Percentiles rank a stretch among this genome's conserved stretches.
phyloP scores from a whole-genome alignment of 1,284 basidiomycete species.

The Wolfiporia cocos region DNA sequence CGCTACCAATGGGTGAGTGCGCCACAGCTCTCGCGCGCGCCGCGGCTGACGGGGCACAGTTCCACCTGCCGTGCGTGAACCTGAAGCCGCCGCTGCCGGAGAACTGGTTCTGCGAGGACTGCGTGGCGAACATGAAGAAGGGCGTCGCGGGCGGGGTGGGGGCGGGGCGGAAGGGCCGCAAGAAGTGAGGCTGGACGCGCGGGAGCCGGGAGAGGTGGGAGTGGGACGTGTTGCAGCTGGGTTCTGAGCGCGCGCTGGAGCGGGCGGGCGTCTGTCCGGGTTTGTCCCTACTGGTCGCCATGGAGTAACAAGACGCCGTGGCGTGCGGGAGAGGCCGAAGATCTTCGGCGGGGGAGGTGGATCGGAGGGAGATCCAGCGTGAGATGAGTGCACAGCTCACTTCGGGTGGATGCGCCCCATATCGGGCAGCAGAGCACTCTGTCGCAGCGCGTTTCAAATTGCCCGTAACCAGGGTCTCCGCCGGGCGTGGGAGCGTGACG shows the following conservation, averaged over 20 bases:
- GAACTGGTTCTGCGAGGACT: conserved; percentile 55
- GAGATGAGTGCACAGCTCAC: conserved; percentile 22
- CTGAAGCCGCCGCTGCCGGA: conserved; percentile 56
- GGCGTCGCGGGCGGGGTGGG: conserved; percentile 14
- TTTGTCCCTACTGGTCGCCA: conserved; percentile 6
- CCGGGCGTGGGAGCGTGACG: conserved; percentile 4
- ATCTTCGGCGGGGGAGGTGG: conserved; percentile 18
- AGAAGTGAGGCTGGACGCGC: conserved; percentile 18
- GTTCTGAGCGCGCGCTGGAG: conserved; percentile 1
- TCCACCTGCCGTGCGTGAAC: conserved; percentile 57
- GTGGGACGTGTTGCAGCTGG: neutral
- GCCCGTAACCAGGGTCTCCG: conserved; percentile 7
- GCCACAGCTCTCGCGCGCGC: neutral
- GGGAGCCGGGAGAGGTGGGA: conserved; percentile 4
- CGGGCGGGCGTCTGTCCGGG: conserved; percentile 7
- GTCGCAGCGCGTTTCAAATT: conserved; percentile 5
- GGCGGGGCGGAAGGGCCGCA: conserved; percentile 25
- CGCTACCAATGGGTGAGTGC: conserved; percentile 65
- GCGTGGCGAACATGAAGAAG: conserved; percentile 27
- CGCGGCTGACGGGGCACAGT: conserved; percentile 29
- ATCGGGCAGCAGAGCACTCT: conserved; percentile 3
- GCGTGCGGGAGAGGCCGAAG: conserved; percentile 16
- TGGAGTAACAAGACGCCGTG: conserved; percentile 8
- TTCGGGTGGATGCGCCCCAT: conserved; percentile 14
- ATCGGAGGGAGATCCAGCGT: conserved; percentile 13